These are phyloP conservation scores for Phytophthora sansomeana DNA, from an alignment of 352 stramenopile species.

Conservation along the genomic window DNA sequence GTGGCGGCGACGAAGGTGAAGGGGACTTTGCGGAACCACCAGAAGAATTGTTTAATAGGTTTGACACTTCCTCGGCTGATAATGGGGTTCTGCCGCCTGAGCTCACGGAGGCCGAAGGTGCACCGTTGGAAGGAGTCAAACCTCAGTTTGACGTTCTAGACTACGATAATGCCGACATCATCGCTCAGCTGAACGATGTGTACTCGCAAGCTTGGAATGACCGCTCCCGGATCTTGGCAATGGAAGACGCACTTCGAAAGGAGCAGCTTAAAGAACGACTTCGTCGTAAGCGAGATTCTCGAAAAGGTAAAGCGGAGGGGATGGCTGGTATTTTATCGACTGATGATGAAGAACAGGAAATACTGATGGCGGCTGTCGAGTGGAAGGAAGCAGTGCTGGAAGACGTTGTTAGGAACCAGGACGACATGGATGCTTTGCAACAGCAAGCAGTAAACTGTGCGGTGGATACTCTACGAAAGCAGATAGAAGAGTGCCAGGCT, in stretches of 20 bases:
- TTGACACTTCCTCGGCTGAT: constrained; percentile 10
- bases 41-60: constrained; percentile 11
- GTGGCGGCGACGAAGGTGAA: constrained; percentile 18
- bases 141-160: neutral
- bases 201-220: constrained; percentile 46
- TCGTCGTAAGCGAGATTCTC: constrained; percentile 23
- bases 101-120: neutral
- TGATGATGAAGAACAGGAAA: constrained; percentile 15
- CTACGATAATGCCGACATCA: constrained; percentile 45
- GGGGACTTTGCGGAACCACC: constrained; percentile 39
- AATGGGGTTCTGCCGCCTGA: constrained; percentile 12
- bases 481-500: constrained; percentile 13
- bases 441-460: constrained; percentile 29
- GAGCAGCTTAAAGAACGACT: constrained; percentile 38
- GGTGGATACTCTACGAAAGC: constrained; percentile 18
- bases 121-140: neutral
- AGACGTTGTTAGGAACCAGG: constrained; percentile 45
- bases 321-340: neutral
- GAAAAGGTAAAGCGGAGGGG: neutral
- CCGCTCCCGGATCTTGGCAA: constrained; percentile 27
- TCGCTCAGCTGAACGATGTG: constrained; percentile 42
- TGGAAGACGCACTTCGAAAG: constrained; percentile 45
- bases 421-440: constrained; percentile 42
- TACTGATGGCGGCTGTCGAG: constrained; percentile 13
- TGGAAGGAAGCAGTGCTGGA: constrained; percentile 42